Evolutionary conservation across 2,329 filamentous ascomycete species (phyloP), one percentile per base, ranked within the genome.

Genomic region (Botrytis fabae): DNA sequence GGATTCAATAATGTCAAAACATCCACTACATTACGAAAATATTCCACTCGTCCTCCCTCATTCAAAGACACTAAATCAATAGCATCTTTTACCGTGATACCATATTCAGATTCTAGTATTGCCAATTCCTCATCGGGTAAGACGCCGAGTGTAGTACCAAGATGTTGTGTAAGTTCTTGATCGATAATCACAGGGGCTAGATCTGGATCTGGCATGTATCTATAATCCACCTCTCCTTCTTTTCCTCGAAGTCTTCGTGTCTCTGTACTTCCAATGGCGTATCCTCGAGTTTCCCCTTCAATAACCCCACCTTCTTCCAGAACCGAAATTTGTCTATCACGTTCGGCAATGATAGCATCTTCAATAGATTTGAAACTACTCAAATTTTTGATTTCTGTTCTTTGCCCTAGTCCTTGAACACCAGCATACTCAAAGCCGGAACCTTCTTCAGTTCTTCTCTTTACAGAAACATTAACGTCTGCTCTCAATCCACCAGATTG

Each of bases 141-240:
- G 35, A 88, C 85, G 7, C 93, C 93, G 74, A 97, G 83, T 0
- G 86, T 91, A 0, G 82, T 77, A 32, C 82, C 83, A 22, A 98
- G 85, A 75, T 91, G 85, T 8, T 85, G 80, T 7, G 98, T 84
- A 0, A 98, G 85, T 73, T 93, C 90, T 2, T 86, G 80, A 12
- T 90, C 90, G 74, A 99, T 92, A 3, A 94, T 81, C 2, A 99
- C 85, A 1, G 96, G 94, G 0, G 89, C 87, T 22, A 99, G 86
- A 80, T 99, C 96, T 8, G 96, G 93, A 81, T 99, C 96, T 0
- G 96, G 95, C 95, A 99, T 98, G 81, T 99, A 99, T 60, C 96
- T 88, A 82, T 99, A 99, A 82, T 99, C 96, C 9, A 98, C 94
- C 80, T 97, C 95, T 65, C 96, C 96, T 82, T 98, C 96, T 82